A percentile compares a stretch with the other conserved stretches of the same genome.
These are phyloP conservation scores for Pseudogymnoascus sp. DNA, from an alignment of 2,329 filamentous ascomycete genomes.

Conservation along the genomic window DNA sequence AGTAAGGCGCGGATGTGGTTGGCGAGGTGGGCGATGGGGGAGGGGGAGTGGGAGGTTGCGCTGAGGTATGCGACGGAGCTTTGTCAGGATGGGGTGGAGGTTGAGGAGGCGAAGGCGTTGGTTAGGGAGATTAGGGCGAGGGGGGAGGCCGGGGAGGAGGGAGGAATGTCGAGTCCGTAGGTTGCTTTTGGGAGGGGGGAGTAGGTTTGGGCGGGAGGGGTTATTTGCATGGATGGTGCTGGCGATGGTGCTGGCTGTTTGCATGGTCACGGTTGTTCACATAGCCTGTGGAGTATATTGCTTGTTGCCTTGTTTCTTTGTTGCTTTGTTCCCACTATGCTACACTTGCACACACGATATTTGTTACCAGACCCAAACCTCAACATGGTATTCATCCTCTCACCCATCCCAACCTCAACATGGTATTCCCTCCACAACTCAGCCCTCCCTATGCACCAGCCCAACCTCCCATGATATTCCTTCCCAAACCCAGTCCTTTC, in stretches of 20 bases:
- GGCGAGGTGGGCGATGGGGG: slow-evolving; percentile 69
- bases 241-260: background rate
- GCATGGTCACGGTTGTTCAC: background rate
- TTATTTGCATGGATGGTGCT: background rate
- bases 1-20: slow-evolving; percentile 93
- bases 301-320: background rate
- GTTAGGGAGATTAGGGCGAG: slow-evolving; percentile 77
- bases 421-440: background rate
- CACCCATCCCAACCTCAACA: background rate
- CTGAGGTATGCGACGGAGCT: slow-evolving; percentile 80
- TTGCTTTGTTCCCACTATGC: background rate
- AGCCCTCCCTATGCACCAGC: background rate
- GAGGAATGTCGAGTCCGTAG: background rate
- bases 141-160: slow-evolving; percentile 33
- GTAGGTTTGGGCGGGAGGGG: background rate
- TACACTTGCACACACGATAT: background rate
- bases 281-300: background rate
- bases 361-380: background rate
- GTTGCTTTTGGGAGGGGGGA: slow-evolving; percentile 11
- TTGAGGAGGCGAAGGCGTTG: slow-evolving; percentile 92
- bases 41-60: slow-evolving; percentile 66
- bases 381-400: background rate
- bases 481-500: background rate
- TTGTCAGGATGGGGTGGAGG: slow-evolving; percentile 91
- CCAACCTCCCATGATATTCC: background rate